phyloP scores from a whole-genome alignment of 129 eudicot species.

The Helianthus tuberosus region DNA sequence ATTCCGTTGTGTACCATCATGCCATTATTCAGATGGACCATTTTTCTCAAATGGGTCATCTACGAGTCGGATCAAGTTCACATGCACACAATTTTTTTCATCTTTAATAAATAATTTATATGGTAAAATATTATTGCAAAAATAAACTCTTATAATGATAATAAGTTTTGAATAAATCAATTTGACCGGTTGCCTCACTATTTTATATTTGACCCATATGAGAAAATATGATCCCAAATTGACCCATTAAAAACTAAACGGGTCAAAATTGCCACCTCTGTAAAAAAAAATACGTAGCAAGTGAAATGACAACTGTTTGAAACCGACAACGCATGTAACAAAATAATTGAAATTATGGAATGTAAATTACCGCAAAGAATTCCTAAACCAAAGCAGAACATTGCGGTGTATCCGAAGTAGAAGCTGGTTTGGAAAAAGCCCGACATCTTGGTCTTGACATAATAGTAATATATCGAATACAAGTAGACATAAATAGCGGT shows the following conservation, averaged over 20 bases:
- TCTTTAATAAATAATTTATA: background rate
- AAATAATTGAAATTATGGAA: background rate
- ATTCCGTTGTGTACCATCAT: background rate
- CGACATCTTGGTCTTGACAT: conserved; percentile 12
- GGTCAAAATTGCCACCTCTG: background rate
- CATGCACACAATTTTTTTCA: background rate
- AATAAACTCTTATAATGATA: background rate
- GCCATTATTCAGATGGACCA: no score
- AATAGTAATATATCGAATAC: conserved; percentile 15
- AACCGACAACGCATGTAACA: background rate
- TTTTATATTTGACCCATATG: background rate
- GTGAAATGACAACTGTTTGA: background rate
- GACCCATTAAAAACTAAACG: background rate
- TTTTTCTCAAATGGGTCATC: background rate
- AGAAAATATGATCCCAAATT: background rate
- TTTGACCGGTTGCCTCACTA: background rate
- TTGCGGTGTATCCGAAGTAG: conserved; percentile 11
- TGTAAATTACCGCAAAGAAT: conserved; percentile 2
- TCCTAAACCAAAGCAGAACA: conserved; percentile 17
- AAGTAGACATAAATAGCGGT: conserved; percentile 14
- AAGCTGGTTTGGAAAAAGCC: conserved; percentile 21
- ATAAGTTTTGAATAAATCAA: background rate
- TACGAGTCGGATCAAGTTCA: background rate
- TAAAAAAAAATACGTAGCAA: background rate
- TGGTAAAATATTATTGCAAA: no score